Evolutionary conservation across 176 grass and related monocot species (phyloP).

Genomic region (Phragmites australis): DNA sequence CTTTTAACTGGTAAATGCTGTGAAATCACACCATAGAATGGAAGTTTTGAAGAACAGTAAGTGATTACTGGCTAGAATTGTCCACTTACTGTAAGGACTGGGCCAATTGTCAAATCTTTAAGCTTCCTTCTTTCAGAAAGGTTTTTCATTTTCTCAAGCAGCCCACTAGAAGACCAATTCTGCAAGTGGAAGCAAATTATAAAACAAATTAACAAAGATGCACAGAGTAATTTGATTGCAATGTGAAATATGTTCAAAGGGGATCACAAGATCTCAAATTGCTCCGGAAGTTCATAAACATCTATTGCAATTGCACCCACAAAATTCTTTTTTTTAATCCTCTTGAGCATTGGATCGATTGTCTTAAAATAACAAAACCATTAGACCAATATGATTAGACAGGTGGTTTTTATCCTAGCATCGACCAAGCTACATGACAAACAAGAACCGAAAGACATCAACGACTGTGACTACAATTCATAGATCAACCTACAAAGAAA

Average conservation of each 20-base stretch:
- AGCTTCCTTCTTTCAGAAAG: constrained; percentile 85
- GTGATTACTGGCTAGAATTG: neutral
- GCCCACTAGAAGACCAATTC: constrained; percentile 83
- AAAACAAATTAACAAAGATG: constrained; percentile 14
- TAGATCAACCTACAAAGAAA: constrained; percentile 10
- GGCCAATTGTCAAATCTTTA: constrained; percentile 91
- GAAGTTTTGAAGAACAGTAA: constrained; percentile 10
- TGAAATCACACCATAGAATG: neutral
- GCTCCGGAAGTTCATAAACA: constrained; percentile 2
- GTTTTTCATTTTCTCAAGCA: constrained; percentile 80
- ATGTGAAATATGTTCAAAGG: constrained; percentile 8
- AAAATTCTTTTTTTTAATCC: neutral
- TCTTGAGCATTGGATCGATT: neutral
- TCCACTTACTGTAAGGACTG: constrained; percentile 87
- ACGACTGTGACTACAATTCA: neutral
- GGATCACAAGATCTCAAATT: neutral
- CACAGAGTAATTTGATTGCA: neutral
- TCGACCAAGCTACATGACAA: neutral
- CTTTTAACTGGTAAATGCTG: neutral
- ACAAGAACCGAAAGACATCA: neutral
- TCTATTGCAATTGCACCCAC: neutral
- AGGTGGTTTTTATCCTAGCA: neutral
- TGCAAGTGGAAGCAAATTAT: constrained; percentile 50
- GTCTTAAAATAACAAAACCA: constrained; percentile 1
- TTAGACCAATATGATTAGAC: neutral